Evolutionary conservation across 140 eudicot genomes (phyloP), one percentile per base, ranked within the genome.

Genomic region (Flaveria floridana): DNA sequence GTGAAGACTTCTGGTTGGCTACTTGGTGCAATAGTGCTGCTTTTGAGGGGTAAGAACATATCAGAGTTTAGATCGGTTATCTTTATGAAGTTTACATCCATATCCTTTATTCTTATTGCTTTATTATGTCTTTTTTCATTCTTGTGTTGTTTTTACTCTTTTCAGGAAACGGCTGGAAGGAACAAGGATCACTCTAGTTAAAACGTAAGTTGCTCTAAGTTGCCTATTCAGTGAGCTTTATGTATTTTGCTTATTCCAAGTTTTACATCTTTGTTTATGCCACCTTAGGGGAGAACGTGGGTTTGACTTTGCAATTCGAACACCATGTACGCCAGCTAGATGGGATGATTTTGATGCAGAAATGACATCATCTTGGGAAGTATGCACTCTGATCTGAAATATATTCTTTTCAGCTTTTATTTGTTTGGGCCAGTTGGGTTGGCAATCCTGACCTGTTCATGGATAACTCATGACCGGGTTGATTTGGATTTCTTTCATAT

Each of bases 351-450:
- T 88, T 68, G 96, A 90, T 76, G 65, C 78, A 14, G 99, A 94
- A 87, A 94, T 94, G 99, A 63, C 97, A 25, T 66, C 84, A 61
- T 93, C 93, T 58, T 94, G 99, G 99, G 97, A 94, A 82, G 99
- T 94, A 77, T 19, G 87, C 57, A 25, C 18, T 72, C 44, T 39
- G 46, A 39, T 68, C 37, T 68, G 11, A 57, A 21, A 15, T 47
- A 47, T 41, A 53, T 16, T 56, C 59, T 30, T 20, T 73, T 63
- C 15, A 65, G 34, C 26, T 46, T 41, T 21, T 70, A 9, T 39
- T 57, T 57, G 66, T 50, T 63, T 44, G 44, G 41, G 48, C 19
- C 68, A 63, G 25, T 18, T 16, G 13, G 12, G 62, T 7, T 50
- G 56, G 19, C 19, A 50, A 30, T 15, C 58, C 20, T 13, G 8